Base-by-base conservation (phyloP, 2,329 filamentous ascomycete genomes). In the Xylariaceae sp. region DNA sequence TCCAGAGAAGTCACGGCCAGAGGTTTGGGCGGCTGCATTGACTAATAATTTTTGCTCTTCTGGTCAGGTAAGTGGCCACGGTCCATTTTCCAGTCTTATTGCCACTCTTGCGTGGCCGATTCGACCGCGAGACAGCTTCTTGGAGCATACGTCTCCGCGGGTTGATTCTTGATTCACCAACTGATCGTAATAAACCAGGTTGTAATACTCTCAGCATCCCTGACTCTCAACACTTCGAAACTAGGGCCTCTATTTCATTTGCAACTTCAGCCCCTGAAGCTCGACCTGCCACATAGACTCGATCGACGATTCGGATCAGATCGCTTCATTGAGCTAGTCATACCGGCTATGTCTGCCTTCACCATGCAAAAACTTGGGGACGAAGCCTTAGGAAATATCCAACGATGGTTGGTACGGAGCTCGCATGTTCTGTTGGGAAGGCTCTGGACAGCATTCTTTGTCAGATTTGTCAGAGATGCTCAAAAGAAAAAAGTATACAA, bases 291-390 rank as follows among this genome's bases (percentile, higher is more conserved):
- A 0, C 64, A 75, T 49, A 68, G 76, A 2, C 51, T 80, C 0
- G 57, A 58, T 14, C 65, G 76, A 10, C 67, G 66, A 4, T 77
- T 77, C 42, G 75, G 76, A 0, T 53, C 65, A 0, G 75, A 80
- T 41, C 63, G 76, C 0, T 78, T 78, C 29, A 39, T 80, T 2
- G 72, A 79, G 33, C 37, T 80, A 1, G 49, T 64, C 4, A 57
- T 78, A 5, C 74, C 75, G 1, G 53, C 45, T 0, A 31, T 40
- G 0, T 31, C 54, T 0, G 37, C 61, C 3, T 57, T 51, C 12
- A 46, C 63, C 2, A 47, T 59, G 3, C 52, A 54, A 1, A 40
- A 47, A 0, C 19, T 50, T 10, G 38, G 38, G n/a, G 43, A 43
- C 15, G 55, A 56, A 1, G 42, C 53, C 1, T 43, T 60, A 1